phyloP scores from a whole-genome alignment of 768 basidiomycete genomes.

The Phlebiopsis flavidoalba region DNA sequence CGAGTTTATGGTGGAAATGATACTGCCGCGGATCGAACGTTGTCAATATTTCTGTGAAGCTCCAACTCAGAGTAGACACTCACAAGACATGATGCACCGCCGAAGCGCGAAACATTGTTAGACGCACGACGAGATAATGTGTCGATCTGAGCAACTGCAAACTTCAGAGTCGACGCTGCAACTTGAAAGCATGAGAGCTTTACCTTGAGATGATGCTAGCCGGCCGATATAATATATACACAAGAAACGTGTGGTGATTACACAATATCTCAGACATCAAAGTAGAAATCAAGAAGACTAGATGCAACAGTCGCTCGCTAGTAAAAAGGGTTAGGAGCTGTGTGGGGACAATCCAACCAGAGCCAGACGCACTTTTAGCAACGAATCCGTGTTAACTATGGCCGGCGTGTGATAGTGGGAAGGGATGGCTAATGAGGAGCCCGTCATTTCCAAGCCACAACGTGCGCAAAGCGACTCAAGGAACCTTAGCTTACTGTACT shows the following conservation, averaged over 20 bases:
- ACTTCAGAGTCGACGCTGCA: background rate
- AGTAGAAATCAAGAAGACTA: background rate
- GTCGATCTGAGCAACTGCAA: background rate
- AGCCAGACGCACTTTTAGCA: background rate
- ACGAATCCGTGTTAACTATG: background rate
- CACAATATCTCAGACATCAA: background rate
- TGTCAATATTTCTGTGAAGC: too few species aligned
- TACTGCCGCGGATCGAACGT: background rate
- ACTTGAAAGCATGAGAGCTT: background rate
- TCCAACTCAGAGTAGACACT: background rate
- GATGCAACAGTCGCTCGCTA: background rate
- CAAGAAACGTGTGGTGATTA: background rate
- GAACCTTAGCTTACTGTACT: background rate
- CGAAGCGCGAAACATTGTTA: background rate
- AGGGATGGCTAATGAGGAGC: too few species aligned
- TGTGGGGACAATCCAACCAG: background rate
- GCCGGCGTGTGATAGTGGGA: background rate
- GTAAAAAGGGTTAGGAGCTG: background rate
- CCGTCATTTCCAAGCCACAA: background rate
- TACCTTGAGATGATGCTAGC: background rate
- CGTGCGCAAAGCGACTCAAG: background rate
- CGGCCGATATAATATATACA: background rate
- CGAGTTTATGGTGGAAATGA: background rate
- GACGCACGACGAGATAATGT: background rate
- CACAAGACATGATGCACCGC: background rate